Evolutionary conservation across 1,284 basidiomycete species (phyloP), one percentile per base, ranked within the genome.

Genomic region (Ustilago vetiveriae): DNA sequence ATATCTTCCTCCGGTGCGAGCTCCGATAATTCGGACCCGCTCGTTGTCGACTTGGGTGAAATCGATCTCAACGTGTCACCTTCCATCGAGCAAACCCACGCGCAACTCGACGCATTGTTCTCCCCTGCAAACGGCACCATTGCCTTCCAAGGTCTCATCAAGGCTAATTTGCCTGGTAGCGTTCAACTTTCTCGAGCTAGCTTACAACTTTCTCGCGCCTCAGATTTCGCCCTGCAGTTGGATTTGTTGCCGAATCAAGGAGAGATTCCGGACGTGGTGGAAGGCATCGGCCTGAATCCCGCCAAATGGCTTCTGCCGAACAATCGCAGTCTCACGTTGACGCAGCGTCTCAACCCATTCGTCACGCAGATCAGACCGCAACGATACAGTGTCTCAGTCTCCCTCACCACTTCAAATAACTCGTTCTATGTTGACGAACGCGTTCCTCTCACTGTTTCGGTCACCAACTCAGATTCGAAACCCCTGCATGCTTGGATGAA

Each of bases 401-500:
- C 38, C 17, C 24, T 43, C 24, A 16, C 39, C 19, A 6, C 36
- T 3, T 5, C 44, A 2, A 22, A n/a, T 19, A 11, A 14, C 21
- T 5, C 16, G 21, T 32, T 14, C 4, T 19, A 30, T 38, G 13
- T 37, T 13, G 36, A 37, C 36, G 36, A 37, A 37, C n/a, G 19
- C 6, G 13, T 49, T 26, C 7, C 32, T 6, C 16, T 33, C 22
- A 45, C 32, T 23, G 14, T 33, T 9, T 8, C 11, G 2, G n/a
- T 69, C 19, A 11, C n/a, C 13, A 73, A 73, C 30, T 14, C 43
- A 10, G 70, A 69, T 14, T n/a, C 17, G 2, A 16, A 11, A 4
- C 22, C 44, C 11, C 13, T 73, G 5, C 8, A 16, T 1, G 45
- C 22, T 2, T 55, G 44, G 39, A 9, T 62, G 5, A 56, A 73